These are phyloP conservation scores for Cercospora citrullina DNA, from an alignment of 2,329 filamentous ascomycete species.

Conservation along the genomic window DNA sequence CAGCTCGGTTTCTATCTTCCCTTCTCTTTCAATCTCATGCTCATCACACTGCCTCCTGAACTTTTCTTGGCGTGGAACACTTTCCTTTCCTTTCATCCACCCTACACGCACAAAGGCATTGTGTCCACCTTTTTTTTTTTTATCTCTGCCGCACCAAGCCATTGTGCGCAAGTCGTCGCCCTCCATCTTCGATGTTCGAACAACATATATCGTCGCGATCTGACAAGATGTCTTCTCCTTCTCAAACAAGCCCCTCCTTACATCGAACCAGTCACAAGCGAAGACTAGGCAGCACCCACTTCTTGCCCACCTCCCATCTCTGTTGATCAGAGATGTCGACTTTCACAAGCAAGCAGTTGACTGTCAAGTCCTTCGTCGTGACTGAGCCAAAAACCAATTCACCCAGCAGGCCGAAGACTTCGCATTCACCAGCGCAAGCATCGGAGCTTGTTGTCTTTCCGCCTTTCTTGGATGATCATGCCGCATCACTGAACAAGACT, in stretches of 20 bases:
- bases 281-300: not conserved
- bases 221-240: not conserved
- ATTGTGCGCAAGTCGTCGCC: not conserved
- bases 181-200: not conserved
- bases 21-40: not conserved
- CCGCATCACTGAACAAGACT: not conserved
- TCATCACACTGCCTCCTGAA: not conserved
- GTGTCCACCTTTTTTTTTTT: not conserved
- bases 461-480: not conserved
- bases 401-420: not conserved
- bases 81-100: not conserved
- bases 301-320: not conserved
- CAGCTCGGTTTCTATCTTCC: not conserved
- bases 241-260: not conserved
- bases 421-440: not conserved
- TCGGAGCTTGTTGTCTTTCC: not conserved
- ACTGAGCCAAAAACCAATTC: not conserved
- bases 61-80: not conserved
- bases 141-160: not conserved
- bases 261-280: not conserved
- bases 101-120: not conserved
- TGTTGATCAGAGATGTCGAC: constrained; percentile 8
- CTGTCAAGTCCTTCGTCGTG: not conserved
- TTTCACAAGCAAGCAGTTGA: not conserved
- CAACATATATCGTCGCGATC: not conserved